Percentiles rank a stretch among this genome's conserved stretches.
These are phyloP conservation scores for Fagus sylvatica DNA, from an alignment of 306 rosid species.

Conservation along the genomic window DNA sequence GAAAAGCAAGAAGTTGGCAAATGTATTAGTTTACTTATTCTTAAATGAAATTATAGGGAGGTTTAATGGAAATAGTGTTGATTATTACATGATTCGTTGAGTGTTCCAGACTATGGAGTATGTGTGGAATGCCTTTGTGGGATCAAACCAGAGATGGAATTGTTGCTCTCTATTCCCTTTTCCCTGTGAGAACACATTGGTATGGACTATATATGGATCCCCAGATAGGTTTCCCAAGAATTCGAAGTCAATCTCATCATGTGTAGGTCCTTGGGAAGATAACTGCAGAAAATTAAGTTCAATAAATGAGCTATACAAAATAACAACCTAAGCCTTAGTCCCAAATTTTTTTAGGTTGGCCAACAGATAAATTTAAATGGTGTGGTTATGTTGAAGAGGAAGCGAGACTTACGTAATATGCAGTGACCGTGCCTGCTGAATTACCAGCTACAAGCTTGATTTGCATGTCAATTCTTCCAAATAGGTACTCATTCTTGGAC, in stretches of 20 bases:
- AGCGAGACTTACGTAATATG: slow-evolving; percentile 35
- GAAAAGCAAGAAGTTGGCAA: background rate
- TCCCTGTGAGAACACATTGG: slow-evolving; percentile 43
- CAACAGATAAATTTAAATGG: no score
- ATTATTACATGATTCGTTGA: slow-evolving; percentile 40
- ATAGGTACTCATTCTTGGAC: slow-evolving; percentile 40
- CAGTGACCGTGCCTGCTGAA: slow-evolving; percentile 59
- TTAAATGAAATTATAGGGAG: background rate
- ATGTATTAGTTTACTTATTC: background rate
- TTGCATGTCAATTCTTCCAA: slow-evolving; percentile 43
- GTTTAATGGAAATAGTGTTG: background rate
- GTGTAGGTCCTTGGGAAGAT: slow-evolving; percentile 31
- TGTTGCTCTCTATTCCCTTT: slow-evolving; percentile 44
- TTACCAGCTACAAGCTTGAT: slow-evolving; percentile 17
- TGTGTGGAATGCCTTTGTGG: slow-evolving; percentile 45
- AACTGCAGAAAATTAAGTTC: background rate
- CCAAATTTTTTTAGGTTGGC: no score
- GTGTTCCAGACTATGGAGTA: slow-evolving; percentile 44
- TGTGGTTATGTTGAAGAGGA: no score
- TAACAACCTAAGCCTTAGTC: no score
- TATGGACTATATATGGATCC: slow-evolving; percentile 45
- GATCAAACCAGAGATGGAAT: slow-evolving; percentile 52
- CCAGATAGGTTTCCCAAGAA: slow-evolving; percentile 45
- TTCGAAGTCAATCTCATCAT: slow-evolving; percentile 53
- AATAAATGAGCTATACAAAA: no score